Percentiles rank a stretch among this genome's conserved stretches.
phyloP scores from a whole-genome alignment of 495 filamentous ascomycete species.

The Extremus antarcticus region DNA sequence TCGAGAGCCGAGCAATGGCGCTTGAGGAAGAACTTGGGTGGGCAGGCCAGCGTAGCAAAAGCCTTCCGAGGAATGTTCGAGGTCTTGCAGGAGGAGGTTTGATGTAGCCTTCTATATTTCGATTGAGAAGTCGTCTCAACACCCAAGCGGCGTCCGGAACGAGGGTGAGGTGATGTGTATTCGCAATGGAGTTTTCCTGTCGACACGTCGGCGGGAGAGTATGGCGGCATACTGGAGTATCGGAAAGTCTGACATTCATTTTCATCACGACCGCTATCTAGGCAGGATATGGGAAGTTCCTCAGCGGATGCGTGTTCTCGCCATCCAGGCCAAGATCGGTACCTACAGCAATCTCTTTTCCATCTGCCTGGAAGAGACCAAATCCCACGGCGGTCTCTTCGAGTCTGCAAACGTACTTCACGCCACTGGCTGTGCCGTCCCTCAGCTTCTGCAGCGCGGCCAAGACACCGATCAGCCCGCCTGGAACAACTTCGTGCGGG shows the following conservation, averaged over 20 bases:
- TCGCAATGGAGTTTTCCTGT: too few species aligned
- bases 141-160: too few species aligned
- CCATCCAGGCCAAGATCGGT: background rate
- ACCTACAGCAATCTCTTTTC: background rate
- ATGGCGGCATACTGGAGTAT: too few species aligned
- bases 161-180: too few species aligned
- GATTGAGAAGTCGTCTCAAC: too few species aligned
- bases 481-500: slow-evolving; percentile 47
- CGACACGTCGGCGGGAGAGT: too few species aligned
- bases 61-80: background rate
- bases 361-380: background rate
- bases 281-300: slow-evolving; percentile 1
- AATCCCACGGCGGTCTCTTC: background rate
- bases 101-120: too few species aligned
- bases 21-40: background rate
- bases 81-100: background rate
- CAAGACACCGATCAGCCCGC: slow-evolving; percentile 47
- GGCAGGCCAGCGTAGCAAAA: background rate
- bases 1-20: background rate
- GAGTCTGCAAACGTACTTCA: slow-evolving; percentile 9
- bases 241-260: too few species aligned
- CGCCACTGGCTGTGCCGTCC: slow-evolving; percentile 1
- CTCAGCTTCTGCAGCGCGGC: slow-evolving; percentile 2
- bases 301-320: background rate
- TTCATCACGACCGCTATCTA: too few species aligned